Conservation (phyloP, 345 rosid genomes). For the Citrus inodora region DNA sequence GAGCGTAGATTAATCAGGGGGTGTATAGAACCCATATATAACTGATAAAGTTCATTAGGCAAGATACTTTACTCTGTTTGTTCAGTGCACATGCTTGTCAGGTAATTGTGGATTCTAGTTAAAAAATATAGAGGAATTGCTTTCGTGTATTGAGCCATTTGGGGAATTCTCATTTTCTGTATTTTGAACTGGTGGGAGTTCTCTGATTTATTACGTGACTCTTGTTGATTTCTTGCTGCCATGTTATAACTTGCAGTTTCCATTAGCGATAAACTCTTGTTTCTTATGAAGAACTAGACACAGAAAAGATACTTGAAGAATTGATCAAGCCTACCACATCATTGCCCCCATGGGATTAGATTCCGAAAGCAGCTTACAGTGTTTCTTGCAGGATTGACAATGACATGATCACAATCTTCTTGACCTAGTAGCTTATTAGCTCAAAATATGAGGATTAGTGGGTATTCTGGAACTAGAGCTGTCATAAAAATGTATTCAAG, state of each 20-base stretch:
- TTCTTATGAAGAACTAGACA: not conserved
- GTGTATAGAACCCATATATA: not conserved
- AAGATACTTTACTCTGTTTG: not conserved
- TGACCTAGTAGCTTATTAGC: not conserved
- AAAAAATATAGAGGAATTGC: not conserved
- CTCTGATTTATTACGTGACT: not conserved
- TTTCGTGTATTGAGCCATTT: not conserved
- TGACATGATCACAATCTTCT: conserved; percentile 12
- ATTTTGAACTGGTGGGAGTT: not conserved
- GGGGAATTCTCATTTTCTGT: not conserved
- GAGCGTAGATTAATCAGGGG: not conserved
- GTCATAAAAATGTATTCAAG: not conserved
- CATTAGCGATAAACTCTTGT: not conserved
- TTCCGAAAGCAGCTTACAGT: conserved; percentile 56
- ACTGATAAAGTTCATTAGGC: not conserved
- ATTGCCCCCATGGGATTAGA: conserved; percentile 27
- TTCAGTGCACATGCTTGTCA: not conserved
- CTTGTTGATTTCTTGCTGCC: not conserved
- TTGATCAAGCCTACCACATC: conserved; percentile 41
- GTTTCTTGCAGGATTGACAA: conserved; percentile 51
- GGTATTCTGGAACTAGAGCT: conserved; percentile 6
- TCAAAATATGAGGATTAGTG: not conserved
- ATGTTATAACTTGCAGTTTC: not conserved
- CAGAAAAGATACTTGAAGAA: not conserved
- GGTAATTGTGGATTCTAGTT: not conserved